Percentiles rank a stretch among this genome's conserved stretches.
Evolutionary conservation across 176 grass and related monocot genomes (phyloP).

Genomic region (Eragrostis nindensis): DNA sequence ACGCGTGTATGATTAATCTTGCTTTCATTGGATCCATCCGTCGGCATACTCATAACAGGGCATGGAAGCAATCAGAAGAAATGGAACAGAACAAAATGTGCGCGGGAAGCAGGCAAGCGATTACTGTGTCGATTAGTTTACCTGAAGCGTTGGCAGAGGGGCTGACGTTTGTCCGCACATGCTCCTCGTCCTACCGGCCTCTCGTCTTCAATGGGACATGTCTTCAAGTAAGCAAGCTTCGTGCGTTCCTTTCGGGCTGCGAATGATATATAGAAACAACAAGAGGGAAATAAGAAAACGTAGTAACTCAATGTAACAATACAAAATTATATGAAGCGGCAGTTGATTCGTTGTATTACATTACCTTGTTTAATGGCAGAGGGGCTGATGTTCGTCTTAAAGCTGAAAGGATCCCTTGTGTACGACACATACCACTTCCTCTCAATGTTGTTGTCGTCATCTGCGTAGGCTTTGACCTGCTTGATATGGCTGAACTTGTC

Average conservation of each 20-base stretch:
- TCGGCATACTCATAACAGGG: not conserved
- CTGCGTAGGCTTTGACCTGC: constrained; percentile 1
- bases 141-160: not conserved
- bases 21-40: not conserved
- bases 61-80: not conserved
- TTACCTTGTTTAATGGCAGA: not conserved
- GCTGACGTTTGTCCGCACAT: not conserved
- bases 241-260: not conserved
- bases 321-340: not conserved
- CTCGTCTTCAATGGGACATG: not conserved
- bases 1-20: not conserved
- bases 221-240: fast-evolving
- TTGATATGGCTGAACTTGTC: constrained; percentile 12
- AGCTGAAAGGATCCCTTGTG: not conserved
- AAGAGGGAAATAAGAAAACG: not conserved
- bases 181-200: not conserved
- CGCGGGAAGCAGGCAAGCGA: not conserved
- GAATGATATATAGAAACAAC: not conserved
- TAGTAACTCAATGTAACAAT: not conserved
- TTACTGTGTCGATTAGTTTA: not conserved
- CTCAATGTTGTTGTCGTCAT: not conserved
- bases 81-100: not conserved
- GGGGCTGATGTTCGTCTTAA: not conserved
- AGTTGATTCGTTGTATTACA: not conserved
- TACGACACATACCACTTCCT: not conserved